Base-by-base conservation (phyloP, 495 filamentous ascomycete species). In the Aspergillus ellipticus region DNA sequence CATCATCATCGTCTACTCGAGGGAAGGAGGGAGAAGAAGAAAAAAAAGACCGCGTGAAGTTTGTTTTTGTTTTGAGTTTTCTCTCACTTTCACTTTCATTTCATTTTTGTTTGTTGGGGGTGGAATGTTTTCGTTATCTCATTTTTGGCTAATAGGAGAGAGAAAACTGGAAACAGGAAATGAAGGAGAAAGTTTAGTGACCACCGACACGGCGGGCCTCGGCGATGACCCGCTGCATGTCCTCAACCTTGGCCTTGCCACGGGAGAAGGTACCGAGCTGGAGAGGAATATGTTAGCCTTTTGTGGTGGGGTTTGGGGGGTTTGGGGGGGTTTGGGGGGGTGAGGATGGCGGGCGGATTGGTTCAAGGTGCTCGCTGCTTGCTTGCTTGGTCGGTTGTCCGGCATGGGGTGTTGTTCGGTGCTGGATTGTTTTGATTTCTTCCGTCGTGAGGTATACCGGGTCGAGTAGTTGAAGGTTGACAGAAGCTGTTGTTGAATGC, bases 191-290 rank as follows among this genome's bases (percentile, higher is more conserved):
- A 60, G 64, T 79, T 84, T 89, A 92, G 83, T 92, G 89, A 78
- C 78, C 77, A 68, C 71, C 85, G 53, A 66, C 79, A 67, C 94
- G 83, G 70, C 94, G 89, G 64, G 90, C 86, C 84, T 98, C 94
- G 65, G 92, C 92, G 77, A 97, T 97, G 74, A 97, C 89, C 67
- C 89, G 85, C 79, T 90, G 88, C 79, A 98, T 89, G 81, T 96
- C 92, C 73, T 98, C 94, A 61, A 97, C 94, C 91, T 97, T 97
- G 70, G 83, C 83, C 93, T 98, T 98, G 64, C 92, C 94, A 70
- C 94, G 92, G 67, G 85, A 86, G 78, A 96, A 97, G 66, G 94
- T 97, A 68, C 94, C 94, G 81, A 98, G 92, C 84, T 89, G 50
- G 55, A 64, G 21, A 35, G 17, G 43, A 26, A 21, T 19, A 29